A percentile compares a stretch with the other conserved stretches of the same genome.
Conservation (phyloP, 1,139 yeast species). For the Taphrina wiesneri region DNA sequence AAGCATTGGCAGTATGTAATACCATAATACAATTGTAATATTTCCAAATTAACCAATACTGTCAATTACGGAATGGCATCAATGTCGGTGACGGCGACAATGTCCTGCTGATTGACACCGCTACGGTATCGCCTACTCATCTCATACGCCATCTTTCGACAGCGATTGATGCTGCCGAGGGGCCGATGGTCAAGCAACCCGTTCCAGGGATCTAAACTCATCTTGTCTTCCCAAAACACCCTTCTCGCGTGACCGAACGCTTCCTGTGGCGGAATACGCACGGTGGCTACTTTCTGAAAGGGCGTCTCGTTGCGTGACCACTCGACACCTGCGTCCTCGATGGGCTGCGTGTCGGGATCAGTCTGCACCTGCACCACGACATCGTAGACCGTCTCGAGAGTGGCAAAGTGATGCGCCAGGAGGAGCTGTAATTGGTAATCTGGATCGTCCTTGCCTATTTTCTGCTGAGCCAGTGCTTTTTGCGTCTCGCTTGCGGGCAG, state of each 20-base stretch:
- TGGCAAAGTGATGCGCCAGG: not conserved
- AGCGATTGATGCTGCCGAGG: constrained; percentile 20
- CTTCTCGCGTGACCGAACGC: constrained; percentile 11
- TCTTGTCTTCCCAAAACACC: constrained; percentile 14
- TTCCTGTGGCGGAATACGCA: not conserved
- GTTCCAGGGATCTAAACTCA: constrained; percentile 5
- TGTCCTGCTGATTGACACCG: not conserved
- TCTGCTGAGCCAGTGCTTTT: not conserved
- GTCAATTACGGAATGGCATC: not conserved
- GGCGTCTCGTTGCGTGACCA: constrained; percentile 11
- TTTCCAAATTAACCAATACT: no score
- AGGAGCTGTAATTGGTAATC: not conserved
- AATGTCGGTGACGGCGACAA: constrained; percentile 9
- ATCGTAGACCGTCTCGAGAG: not conserved
- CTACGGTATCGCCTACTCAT: not conserved
- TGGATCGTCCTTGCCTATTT: not conserved
- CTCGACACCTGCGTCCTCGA: constrained; percentile 13
- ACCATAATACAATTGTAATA: no score
- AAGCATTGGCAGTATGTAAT: no score
- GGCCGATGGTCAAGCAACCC: constrained; percentile 10
- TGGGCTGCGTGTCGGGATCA: not conserved
- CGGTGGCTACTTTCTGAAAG: constrained; percentile 1
- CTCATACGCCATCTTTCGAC: constrained; percentile 7
- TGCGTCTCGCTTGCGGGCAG: not conserved
- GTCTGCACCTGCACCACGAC: constrained; percentile 4